phyloP scores from a whole-genome alignment of 179 eudicot species.

The Amaranthus tricolor region DNA sequence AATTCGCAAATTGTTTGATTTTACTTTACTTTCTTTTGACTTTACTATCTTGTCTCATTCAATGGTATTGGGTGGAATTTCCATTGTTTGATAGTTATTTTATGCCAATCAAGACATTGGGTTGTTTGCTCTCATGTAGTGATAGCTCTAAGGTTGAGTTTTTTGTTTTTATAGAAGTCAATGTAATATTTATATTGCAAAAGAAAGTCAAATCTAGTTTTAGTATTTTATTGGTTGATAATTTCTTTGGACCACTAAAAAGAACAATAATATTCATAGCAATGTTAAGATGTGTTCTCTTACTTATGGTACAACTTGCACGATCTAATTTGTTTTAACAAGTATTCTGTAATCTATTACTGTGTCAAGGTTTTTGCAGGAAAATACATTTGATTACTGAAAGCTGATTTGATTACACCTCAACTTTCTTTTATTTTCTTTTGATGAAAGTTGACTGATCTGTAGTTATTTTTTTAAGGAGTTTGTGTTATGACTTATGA shows the following conservation, averaged over 20 bases:
- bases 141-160: not conserved
- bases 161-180: constrained; percentile 4
- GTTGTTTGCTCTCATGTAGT: not conserved
- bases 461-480: not conserved
- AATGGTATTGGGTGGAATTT: not conserved
- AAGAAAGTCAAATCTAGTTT: constrained; percentile 12
- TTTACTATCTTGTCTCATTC: not conserved
- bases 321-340: not conserved
- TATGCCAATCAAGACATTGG: not conserved
- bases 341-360: not conserved
- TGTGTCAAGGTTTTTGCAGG: not conserved
- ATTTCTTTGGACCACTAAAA: not conserved
- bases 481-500: not conserved
- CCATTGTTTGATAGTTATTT: not conserved
- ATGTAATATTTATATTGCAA: not conserved
- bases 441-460: not conserved
- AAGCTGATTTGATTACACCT: not conserved
- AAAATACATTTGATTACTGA: not conserved
- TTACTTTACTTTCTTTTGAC: not conserved
- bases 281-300: not conserved
- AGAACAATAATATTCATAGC: not conserved
- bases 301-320: not conserved
- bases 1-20: too few species aligned
- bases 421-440: not conserved
- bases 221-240: not conserved